Evolutionary conservation across 768 basidiomycete genomes (phyloP).

Genomic region (Tricholomella constricta): DNA sequence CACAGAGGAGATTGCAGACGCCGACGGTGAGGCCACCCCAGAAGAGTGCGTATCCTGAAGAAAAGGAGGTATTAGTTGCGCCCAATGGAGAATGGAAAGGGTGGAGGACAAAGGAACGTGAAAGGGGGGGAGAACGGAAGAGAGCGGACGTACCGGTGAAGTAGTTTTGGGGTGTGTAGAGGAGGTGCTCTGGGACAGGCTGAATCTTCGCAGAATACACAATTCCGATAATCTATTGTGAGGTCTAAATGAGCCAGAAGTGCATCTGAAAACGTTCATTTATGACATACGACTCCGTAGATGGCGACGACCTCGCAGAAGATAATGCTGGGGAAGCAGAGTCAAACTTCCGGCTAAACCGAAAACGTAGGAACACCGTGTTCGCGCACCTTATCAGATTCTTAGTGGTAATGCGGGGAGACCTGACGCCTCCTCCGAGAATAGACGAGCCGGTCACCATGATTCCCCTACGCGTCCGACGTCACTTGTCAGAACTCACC

Average conservation of each 20-base stretch:
- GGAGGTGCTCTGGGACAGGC: constrained; percentile 56
- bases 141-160: constrained; percentile 67
- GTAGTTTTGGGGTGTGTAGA: constrained; percentile 89
- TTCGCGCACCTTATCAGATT: constrained; percentile 86
- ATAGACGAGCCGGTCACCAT: constrained; percentile 97
- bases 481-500: constrained; percentile 12
- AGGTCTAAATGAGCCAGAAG: background rate
- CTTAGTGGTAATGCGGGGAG: constrained; percentile 94
- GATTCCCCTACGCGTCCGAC: constrained; percentile 74
- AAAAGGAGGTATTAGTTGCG: background rate
- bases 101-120: background rate
- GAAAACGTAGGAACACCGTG: background rate
- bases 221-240: constrained; percentile 84
- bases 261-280: too few species aligned
- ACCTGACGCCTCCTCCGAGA: constrained; percentile 91
- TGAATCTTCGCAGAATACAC: constrained; percentile 88
- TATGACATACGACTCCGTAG: constrained; percentile 81
- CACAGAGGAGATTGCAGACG: constrained; percentile 91
- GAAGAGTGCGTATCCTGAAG: constrained; percentile 85
- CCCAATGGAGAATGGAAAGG: background rate
- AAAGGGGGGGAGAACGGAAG: background rate
- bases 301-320: constrained; percentile 99
- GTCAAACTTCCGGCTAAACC: background rate
- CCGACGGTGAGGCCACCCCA: constrained; percentile 97
- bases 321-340: constrained; percentile 69